Evolutionary conservation across 2,329 filamentous ascomycete genomes (phyloP), one percentile per base, ranked within the genome.

Genomic region (Thelonectria rubi): DNA sequence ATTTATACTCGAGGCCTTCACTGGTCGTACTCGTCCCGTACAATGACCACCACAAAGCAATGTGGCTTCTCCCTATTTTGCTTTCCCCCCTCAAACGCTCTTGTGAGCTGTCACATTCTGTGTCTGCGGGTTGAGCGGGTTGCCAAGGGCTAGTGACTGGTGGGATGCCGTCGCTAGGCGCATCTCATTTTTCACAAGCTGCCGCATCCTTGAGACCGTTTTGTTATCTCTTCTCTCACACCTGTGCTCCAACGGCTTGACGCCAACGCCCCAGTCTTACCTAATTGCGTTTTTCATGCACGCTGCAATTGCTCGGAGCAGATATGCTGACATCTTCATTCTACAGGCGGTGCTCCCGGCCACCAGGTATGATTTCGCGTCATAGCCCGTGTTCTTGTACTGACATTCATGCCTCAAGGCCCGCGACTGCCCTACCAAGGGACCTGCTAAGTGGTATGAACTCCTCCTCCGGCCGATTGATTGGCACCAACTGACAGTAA

Each of bases 351-450:
- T 79, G 88, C 90, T 77, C 83, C 86, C 69, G 86, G 86, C 72
- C 91, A 93, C 78, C 89, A 92, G 88, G 89, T 91, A 89, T 81
- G 81, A 65, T 17, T 45, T 34, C 1, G 9, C 43, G 17, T 9
- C 34, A 61, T 65, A 64, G 64, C 68, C 51, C 64, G 61, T 34
- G 18, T 58, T 58, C 12, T n/a, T 30, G 55, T 49, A 24, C 62
- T 70, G 55, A 70, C 62, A 24, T 45, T 61, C 18, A 39, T 46
- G 39, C 39, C 34, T 30, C 7, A 69, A 93, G 91, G 91, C 91
- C 74, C 91, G 91, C 74, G 91, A 94, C 75, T 95, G 92, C 86
- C 92, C 92, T 74, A 92, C 88, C 84, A 91, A 91, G 81, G 91
- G 91, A 72, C 88, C 89, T 72, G 88, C 91, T 73, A 93, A 92